phyloP scores from a whole-genome alignment of 2,329 filamentous ascomycete genomes.

The Hypoxylon sp. region DNA sequence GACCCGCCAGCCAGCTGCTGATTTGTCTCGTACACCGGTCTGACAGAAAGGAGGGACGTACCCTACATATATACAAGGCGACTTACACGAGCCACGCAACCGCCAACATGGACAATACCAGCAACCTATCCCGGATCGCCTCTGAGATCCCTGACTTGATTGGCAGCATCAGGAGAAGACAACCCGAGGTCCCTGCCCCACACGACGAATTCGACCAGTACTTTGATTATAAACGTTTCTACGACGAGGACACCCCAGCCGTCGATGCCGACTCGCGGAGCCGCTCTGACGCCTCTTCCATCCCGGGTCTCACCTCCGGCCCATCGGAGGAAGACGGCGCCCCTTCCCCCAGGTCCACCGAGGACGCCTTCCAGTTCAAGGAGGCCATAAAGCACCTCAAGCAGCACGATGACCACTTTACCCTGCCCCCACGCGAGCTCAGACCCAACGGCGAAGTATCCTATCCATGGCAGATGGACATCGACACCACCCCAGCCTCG shows the following conservation, averaged over 20 bases:
- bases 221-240: slow-evolving; percentile 44
- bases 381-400: slow-evolving; percentile 42
- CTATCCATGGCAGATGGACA: slow-evolving; percentile 43
- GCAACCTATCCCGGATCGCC: slow-evolving; percentile 43
- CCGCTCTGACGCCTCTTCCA: slow-evolving; percentile 45
- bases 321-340: slow-evolving; percentile 46
- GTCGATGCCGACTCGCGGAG: slow-evolving; percentile 43
- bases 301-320: slow-evolving; percentile 46
- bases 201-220: slow-evolving; percentile 39
- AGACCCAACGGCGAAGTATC: slow-evolving; percentile 41
- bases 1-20: slow-evolving; percentile 45
- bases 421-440: slow-evolving; percentile 44
- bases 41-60: slow-evolving; percentile 46
- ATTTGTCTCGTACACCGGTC: slow-evolving; percentile 47
- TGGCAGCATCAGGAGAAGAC: slow-evolving; percentile 41
- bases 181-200: slow-evolving; percentile 35
- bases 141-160: slow-evolving; percentile 43
- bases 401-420: slow-evolving; percentile 46
- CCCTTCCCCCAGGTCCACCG: slow-evolving; percentile 40
- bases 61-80: slow-evolving; percentile 44
- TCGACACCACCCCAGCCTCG: slow-evolving; percentile 36
- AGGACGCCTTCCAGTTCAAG: slow-evolving; percentile 40
- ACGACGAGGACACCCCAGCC: slow-evolving; percentile 38
- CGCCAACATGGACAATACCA: slow-evolving; percentile 42
- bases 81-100: slow-evolving; percentile 47